These are phyloP conservation scores for Xylaria curta DNA, from an alignment of 495 filamentous ascomycete species.

Conservation along the genomic window DNA sequence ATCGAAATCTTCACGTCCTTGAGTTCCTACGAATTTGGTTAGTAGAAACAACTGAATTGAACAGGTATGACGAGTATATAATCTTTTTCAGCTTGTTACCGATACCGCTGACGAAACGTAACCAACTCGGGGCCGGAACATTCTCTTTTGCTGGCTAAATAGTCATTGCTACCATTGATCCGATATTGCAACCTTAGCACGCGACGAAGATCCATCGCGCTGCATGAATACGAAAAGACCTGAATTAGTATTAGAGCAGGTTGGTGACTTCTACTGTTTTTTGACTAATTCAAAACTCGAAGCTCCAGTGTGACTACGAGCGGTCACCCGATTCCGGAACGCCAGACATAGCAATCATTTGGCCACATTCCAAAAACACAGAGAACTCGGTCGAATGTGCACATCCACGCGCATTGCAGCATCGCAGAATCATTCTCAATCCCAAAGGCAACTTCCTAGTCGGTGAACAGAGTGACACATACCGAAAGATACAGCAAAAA, in stretches of 20 bases:
- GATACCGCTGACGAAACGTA: background rate
- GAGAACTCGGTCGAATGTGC: background rate
- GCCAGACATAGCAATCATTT: background rate
- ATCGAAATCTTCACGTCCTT: background rate
- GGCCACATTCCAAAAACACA: background rate
- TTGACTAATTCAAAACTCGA: background rate
- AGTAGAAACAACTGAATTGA: background rate
- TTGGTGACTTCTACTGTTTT: background rate
- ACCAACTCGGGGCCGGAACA: background rate
- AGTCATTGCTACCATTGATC: constrained; percentile 1
- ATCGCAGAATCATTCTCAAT: background rate
- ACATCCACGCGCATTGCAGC: too few relatives aligned
- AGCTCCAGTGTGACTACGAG: background rate
- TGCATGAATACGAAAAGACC: constrained; percentile 17
- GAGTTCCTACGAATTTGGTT: background rate
- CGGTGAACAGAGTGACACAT: background rate
- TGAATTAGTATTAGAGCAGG: background rate
- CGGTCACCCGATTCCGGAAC: constrained; percentile 8
- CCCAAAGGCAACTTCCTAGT: background rate
- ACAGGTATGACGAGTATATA: background rate
- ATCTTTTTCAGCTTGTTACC: background rate
- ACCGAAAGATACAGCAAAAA: background rate
- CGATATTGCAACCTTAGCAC: constrained; percentile 7
- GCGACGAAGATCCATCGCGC: background rate
- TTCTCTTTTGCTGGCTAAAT: constrained; percentile 16